Conservation (phyloP, 768 basidiomycete species). For the Crassisporium funariophilum region DNA sequence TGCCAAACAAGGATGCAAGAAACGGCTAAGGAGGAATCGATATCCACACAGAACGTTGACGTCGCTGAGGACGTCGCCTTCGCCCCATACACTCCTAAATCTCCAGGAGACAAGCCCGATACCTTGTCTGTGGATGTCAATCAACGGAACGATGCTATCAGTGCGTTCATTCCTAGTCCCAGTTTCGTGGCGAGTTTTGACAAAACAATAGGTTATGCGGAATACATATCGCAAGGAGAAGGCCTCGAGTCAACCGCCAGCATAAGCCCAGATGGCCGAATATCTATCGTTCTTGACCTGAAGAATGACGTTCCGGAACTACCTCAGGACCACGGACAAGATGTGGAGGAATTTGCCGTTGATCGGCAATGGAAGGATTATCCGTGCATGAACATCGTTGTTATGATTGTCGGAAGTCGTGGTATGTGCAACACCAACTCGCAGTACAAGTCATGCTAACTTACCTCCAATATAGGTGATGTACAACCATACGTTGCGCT, state of each 20-base stretch:
- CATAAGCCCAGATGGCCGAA: constrained; percentile 47
- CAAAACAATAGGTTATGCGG: constrained; percentile 33
- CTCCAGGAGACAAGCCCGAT: not conserved
- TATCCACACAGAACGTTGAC: no score
- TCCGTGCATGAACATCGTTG: constrained; percentile 56
- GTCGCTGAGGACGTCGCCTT: no score
- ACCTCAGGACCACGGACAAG: constrained; percentile 44
- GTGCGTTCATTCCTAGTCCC: no score
- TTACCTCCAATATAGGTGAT: constrained; percentile 43
- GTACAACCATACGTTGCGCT: constrained; percentile 69
- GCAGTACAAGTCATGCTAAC: not conserved
- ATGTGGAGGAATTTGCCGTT: constrained; percentile 53
- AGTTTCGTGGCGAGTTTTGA: not conserved
- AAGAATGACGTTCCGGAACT: constrained; percentile 53
- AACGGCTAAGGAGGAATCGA: no score
- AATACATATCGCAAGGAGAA: constrained; percentile 41
- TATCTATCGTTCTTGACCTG: constrained; percentile 48
- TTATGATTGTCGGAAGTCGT: constrained; percentile 69
- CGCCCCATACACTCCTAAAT: no score
- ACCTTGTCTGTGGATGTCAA: not conserved
- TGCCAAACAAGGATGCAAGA: no score
- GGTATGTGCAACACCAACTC: constrained; percentile 36
- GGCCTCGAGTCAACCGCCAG: constrained; percentile 45
- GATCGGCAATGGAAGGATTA: constrained; percentile 39
- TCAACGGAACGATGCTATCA: not conserved